Conservation (phyloP, 257 asterid genomes). For the Fraxinus americana region DNA sequence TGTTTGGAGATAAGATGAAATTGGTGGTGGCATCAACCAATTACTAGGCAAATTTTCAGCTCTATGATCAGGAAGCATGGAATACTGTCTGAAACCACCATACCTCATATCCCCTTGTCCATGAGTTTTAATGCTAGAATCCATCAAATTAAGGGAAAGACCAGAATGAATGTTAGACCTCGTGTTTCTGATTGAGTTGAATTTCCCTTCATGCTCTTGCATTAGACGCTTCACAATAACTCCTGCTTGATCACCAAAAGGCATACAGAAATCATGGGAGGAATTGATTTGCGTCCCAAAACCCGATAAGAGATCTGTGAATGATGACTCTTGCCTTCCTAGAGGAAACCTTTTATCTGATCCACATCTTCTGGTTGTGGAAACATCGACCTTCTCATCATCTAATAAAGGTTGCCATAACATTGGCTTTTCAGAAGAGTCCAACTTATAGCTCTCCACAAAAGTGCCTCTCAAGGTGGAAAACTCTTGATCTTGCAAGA, state of each 20-base stretch:
- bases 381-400: constrained; percentile 53
- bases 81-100: constrained; percentile 50
- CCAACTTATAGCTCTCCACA: constrained; percentile 65
- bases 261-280: constrained; percentile 47
- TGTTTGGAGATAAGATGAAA: constrained; percentile 60
- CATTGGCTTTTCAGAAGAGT: constrained; percentile 64
- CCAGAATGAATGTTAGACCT: constrained; percentile 58
- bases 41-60: constrained; percentile 54
- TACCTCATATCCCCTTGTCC: constrained; percentile 51
- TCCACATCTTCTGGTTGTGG: constrained; percentile 53
- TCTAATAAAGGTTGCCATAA: constrained; percentile 57
- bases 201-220: constrained; percentile 64
- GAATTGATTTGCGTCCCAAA: constrained; percentile 61
- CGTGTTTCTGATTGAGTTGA: constrained; percentile 48
- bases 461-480: constrained; percentile 74
- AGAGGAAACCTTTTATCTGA: constrained; percentile 62
- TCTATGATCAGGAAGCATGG: constrained; percentile 50
- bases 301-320: constrained; percentile 74
- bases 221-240: constrained; percentile 36
- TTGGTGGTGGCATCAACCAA: constrained; percentile 82
- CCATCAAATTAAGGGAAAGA: constrained; percentile 74
- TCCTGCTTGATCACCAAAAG: constrained; percentile 47
- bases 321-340: constrained; percentile 72
- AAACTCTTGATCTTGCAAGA: constrained; percentile 91
- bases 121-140: constrained; percentile 48